These are phyloP conservation scores for Cercophora scortea DNA, from an alignment of 495 filamentous ascomycete genomes.

Conservation along the genomic window DNA sequence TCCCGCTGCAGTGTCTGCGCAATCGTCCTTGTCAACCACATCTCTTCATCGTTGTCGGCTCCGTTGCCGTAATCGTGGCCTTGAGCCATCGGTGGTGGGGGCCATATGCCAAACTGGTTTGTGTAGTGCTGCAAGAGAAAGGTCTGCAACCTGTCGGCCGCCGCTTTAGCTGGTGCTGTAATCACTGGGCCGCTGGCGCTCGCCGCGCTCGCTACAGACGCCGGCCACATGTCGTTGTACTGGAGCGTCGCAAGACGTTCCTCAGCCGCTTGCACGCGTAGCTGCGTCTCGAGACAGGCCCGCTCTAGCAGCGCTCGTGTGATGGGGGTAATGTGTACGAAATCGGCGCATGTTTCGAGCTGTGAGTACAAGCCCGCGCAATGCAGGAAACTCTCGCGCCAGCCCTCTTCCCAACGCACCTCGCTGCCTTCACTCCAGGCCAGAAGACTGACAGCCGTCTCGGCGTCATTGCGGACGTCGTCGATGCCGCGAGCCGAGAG, in stretches of 20 bases:
- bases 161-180: constrained; percentile 31
- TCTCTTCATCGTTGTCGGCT: constrained; percentile 37
- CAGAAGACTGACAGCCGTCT: constrained; percentile 52
- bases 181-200: constrained; percentile 17
- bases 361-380: constrained; percentile 56
- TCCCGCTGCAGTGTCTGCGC: constrained; percentile 53
- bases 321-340: constrained; percentile 48
- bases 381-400: constrained; percentile 61
- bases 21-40: constrained; percentile 54
- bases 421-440: constrained; percentile 54
- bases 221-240: constrained; percentile 56
- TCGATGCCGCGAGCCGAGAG: constrained; percentile 51
- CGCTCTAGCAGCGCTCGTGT: constrained; percentile 58
- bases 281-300: constrained; percentile 53
- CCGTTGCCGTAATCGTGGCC: constrained; percentile 29
- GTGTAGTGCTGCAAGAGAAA: constrained; percentile 51
- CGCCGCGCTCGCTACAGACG: constrained; percentile 19
- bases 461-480: constrained; percentile 56
- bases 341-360: constrained; percentile 49
- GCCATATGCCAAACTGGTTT: constrained; percentile 48
- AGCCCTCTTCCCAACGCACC: constrained; percentile 58
- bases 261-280: constrained; percentile 55
- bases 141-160: constrained; percentile 47
- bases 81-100: constrained; percentile 29
- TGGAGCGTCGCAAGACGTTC: constrained; percentile 50